Evolutionary conservation across 2,329 filamentous ascomycete species (phyloP), one percentile per base, ranked within the genome.

Genomic region (Arthrobotrys entomopaga): DNA sequence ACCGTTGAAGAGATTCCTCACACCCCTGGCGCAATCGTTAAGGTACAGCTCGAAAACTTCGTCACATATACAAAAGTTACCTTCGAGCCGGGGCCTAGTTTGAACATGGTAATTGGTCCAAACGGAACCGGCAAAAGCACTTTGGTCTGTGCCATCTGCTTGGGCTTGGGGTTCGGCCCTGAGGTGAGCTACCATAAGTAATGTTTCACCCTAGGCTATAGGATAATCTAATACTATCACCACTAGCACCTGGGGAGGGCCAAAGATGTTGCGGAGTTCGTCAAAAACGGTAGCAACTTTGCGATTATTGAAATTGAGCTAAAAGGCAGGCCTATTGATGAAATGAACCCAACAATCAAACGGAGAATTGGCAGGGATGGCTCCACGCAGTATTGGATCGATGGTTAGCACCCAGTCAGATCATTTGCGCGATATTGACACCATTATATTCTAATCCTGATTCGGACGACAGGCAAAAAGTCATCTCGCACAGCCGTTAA

Each of bases 31-130:
- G 90, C 95, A 8, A 96, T 99, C 77, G 89, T 97, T 56, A 88
- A 93, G 40, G 92, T 99, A 54, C 90, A 88, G 77, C 86, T 98
- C 50, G 87, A 86, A 56, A 91, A 98, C 81, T 99, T 99, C 78
- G 92, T 99, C 65, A 99, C 95, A 0, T 99, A 99, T 82, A 93
- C 91, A 57, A 88, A 90, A 61, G 94, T 93, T 65, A 93, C 97
- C 77, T 97, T 98, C 81, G 88, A 90, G 70, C 92, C 93, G 11
- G 95, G 95, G 0, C 94, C 95, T 0, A 94, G 91, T 80, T 82
- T 99, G 79, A 99, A 99, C 81, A 98, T 99, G 94, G 90, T 99
- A 61, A 97, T 99, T 78, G 95, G 95, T 0, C 95, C 95, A n/a
- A 99, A 99, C 79, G 95, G 95, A 38, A 98, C 95, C 0, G 95